These are phyloP conservation scores for Pythium oligandrum DNA, from an alignment of 352 stramenopile species.

Conservation along the genomic window DNA sequence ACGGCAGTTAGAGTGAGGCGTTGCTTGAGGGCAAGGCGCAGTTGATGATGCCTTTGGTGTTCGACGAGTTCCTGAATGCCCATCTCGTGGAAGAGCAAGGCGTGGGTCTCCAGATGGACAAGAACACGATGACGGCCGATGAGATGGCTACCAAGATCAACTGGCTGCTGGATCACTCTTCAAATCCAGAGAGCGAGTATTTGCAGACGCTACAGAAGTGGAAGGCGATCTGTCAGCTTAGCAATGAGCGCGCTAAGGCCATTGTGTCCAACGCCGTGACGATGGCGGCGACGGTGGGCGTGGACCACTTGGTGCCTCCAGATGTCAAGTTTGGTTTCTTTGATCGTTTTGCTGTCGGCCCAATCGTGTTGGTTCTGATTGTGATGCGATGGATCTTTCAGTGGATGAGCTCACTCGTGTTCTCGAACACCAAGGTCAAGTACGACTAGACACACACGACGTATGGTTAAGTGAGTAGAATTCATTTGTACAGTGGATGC, in stretches of 20 bases:
- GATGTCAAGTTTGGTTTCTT: slow-evolving; percentile 16
- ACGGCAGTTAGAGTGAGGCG: slow-evolving; percentile 16
- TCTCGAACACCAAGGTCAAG: too few species aligned
- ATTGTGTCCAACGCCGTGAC: slow-evolving; percentile 17
- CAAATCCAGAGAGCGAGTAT: slow-evolving; percentile 9
- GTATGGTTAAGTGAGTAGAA: too few species aligned
- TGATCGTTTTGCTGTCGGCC: slow-evolving; percentile 12
- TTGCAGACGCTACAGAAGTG: slow-evolving; percentile 16
- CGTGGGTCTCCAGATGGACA: slow-evolving; percentile 18
- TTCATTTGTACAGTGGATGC: too few species aligned
- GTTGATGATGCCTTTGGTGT: slow-evolving; percentile 20
- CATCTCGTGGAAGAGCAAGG: slow-evolving; percentile 10
- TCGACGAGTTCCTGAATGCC: slow-evolving; percentile 22
- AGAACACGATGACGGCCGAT: slow-evolving; percentile 20
- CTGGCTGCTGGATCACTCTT: slow-evolving; percentile 12
- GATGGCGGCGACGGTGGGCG: slow-evolving; percentile 18
- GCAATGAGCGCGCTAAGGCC: slow-evolving; percentile 17
- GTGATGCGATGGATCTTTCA: slow-evolving; percentile 4
- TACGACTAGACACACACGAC: too few species aligned
- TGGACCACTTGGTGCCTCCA: slow-evolving; percentile 16
- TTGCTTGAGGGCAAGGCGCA: slow-evolving; percentile 18
- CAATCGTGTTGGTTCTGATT: slow-evolving; percentile 6
- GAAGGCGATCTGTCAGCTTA: slow-evolving; percentile 22
- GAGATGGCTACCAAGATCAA: slow-evolving; percentile 16
- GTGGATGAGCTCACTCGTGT: too few species aligned